Conservation (phyloP, 2,329 filamentous ascomycete genomes). For the Teratosphaeria zuluensis region DNA sequence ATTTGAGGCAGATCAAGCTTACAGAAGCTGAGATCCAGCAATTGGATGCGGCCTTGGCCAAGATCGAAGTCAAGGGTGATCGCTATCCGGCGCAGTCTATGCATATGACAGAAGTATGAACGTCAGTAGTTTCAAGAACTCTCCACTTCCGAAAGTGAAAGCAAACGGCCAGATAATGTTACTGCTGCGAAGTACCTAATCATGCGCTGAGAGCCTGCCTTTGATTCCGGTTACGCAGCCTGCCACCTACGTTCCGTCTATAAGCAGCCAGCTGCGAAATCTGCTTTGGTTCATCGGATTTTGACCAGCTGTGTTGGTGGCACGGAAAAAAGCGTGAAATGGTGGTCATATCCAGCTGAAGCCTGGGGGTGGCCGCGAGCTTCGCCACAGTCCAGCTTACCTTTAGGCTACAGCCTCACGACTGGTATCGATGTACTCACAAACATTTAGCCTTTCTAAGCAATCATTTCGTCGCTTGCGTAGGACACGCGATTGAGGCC, state of each 20-base stretch:
- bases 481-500: background rate
- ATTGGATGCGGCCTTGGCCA: constrained; percentile 42
- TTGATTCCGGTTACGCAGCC: too few relatives aligned
- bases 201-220: too few relatives aligned
- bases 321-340: background rate
- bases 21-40: constrained; percentile 41
- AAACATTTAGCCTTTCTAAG: background rate
- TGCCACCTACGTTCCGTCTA: background rate
- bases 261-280: background rate
- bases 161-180: too few relatives aligned
- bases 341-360: background rate
- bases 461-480: too few relatives aligned
- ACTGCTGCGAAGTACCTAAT: too few relatives aligned
- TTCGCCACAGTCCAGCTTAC: background rate
- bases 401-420: background rate
- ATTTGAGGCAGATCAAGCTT: constrained; percentile 43
- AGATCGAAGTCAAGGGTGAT: constrained; percentile 39
- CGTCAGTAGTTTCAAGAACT: too few relatives aligned
- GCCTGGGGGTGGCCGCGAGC: too few relatives aligned
- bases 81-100: constrained; percentile 33
- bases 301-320: background rate
- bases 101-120: background rate
- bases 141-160: too few relatives aligned
- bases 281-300: too few relatives aligned
- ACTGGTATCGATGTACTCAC: background rate